Evolutionary conservation across 2,329 filamentous ascomycete species (phyloP).

Genomic region (Neonectria magnoliae): DNA sequence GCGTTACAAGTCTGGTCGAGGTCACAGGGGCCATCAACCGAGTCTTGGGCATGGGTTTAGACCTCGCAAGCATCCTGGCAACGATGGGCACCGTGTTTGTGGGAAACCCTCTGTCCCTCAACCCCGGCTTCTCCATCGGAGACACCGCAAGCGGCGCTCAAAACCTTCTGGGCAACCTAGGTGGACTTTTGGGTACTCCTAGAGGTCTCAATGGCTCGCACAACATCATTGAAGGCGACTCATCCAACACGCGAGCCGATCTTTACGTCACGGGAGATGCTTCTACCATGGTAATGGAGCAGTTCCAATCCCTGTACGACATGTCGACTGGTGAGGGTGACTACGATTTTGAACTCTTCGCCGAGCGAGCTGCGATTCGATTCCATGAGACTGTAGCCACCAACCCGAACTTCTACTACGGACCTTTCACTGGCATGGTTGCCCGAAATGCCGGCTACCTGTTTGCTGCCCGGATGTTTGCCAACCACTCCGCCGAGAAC

Average conservation of each 20-base stretch:
- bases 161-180: constrained; percentile 54
- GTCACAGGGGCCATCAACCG: constrained; percentile 27
- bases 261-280: constrained; percentile 61
- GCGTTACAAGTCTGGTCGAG: constrained; percentile 30
- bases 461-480: constrained; percentile 54
- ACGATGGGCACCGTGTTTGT: constrained; percentile 58
- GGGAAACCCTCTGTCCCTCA: constrained; percentile 60
- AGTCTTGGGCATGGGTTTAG: constrained; percentile 59
- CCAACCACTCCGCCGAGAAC: constrained; percentile 55
- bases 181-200: constrained; percentile 55
- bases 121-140: constrained; percentile 63
- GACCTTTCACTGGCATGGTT: constrained; percentile 59
- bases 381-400: constrained; percentile 57
- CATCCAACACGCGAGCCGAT: constrained; percentile 59
- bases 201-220: constrained; percentile 58
- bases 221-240: constrained; percentile 65
- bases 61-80: constrained; percentile 53
- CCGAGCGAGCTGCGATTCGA: constrained; percentile 46
- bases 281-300: constrained; percentile 59
- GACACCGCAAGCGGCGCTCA: constrained; percentile 50
- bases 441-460: constrained; percentile 57
- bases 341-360: constrained; percentile 52
- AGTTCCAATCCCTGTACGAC: constrained; percentile 49
- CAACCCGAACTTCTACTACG: constrained; percentile 65
- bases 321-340: constrained; percentile 13